Conservation (phyloP, 306 rosid species). For the Adenanthera pavonina region DNA sequence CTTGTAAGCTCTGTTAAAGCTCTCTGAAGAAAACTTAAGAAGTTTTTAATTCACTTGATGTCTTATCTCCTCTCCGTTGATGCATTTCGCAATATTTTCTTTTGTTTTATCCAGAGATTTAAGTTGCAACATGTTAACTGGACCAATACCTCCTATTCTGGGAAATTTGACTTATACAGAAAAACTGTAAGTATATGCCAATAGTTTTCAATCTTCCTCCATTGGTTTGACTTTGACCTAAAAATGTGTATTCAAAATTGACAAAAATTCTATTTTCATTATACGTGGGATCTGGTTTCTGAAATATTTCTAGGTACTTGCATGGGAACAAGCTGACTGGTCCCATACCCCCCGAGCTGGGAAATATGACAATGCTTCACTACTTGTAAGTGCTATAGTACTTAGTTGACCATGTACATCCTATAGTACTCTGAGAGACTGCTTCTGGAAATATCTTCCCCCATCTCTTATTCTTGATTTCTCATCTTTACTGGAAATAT, state of each 20-base stretch:
- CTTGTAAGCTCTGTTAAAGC: conserved; percentile 65
- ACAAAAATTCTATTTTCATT: background rate
- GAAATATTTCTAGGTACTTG: conserved; percentile 73
- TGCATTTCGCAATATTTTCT: background rate
- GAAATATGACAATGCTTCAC: conserved; percentile 93
- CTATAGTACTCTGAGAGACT: background rate
- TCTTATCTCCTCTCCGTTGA: no score
- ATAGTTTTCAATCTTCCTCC: background rate
- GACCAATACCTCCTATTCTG: conserved; percentile 83
- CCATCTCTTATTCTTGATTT: background rate
- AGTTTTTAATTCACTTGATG: background rate
- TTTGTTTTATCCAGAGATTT: conserved; percentile 63
- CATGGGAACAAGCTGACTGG: conserved; percentile 93
- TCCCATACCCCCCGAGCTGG: conserved; percentile 84
- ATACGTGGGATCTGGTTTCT: conserved; percentile 26
- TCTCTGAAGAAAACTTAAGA: conserved; percentile 17
- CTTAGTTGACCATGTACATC: conserved; percentile 5
- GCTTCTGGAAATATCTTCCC: background rate
- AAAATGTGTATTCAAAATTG: background rate
- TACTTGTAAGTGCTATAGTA: conserved; percentile 65
- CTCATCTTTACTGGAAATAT: background rate
- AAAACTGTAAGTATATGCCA: conserved; percentile 70
- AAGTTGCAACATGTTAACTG: conserved; percentile 81
- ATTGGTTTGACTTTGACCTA: background rate
- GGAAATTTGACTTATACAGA: conserved; percentile 92